A percentile compares a stretch with the other conserved stretches of the same genome.
Evolutionary conservation across 2,329 filamentous ascomycete species (phyloP).

Genomic region (Aspergillus sp.): DNA sequence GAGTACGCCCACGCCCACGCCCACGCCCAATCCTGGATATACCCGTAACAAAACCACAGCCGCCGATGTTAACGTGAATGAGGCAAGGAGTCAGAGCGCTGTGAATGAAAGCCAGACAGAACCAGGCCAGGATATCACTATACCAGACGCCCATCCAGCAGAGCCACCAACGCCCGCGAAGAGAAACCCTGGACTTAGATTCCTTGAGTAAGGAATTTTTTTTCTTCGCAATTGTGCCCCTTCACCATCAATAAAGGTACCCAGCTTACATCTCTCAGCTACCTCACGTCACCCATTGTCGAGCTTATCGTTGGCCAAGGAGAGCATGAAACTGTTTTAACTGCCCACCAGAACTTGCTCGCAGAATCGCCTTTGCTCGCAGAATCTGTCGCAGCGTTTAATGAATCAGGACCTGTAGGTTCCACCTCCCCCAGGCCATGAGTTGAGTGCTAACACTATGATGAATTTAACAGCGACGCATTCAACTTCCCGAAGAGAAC

Average conservation of each 20-base stretch:
- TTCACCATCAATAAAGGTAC: background rate
- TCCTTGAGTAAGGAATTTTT: conserved; percentile 23
- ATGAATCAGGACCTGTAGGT: conserved; percentile 56
- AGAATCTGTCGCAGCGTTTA: conserved; percentile 58
- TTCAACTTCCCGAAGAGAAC: conserved; percentile 64
- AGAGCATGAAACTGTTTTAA: conserved; percentile 59
- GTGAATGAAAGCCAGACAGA: conserved; percentile 11
- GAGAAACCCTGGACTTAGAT: conserved; percentile 17
- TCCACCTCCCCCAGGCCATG: conserved; percentile 6
- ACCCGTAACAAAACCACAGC: conserved; percentile 6
- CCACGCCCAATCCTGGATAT: background rate
- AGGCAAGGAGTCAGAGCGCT: background rate
- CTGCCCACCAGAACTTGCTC: conserved; percentile 75
- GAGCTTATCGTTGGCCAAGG: conserved; percentile 61
- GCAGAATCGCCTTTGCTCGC: conserved; percentile 69
- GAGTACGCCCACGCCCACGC: background rate
- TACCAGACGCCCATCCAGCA: conserved; percentile 16
- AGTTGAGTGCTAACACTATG: conserved; percentile 1
- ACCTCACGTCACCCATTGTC: conserved; percentile 65
- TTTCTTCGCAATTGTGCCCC: background rate
- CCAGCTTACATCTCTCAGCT: conserved; percentile 29
- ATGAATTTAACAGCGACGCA: conserved; percentile 51
- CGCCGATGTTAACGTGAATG: background rate
- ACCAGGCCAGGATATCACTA: conserved; percentile 12
- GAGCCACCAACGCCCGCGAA: conserved; percentile 11